Evolutionary conservation across 1,284 basidiomycete species (phyloP), one percentile per base, ranked within the genome.

Genomic region (Melampsora abietis-canadensis): DNA sequence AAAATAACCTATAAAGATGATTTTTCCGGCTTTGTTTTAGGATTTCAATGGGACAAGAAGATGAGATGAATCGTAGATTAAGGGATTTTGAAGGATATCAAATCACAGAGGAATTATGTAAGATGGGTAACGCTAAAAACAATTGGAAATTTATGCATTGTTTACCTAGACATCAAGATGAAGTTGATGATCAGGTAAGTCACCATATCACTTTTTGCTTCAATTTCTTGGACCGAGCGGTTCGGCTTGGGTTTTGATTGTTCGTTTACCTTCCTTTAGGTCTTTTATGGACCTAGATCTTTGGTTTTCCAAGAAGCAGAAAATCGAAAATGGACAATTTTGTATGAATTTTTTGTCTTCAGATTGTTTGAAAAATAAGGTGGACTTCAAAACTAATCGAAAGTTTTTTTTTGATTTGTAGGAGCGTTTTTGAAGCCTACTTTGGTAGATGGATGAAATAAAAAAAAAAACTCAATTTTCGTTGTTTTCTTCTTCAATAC

Each of bases 11-110:
- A 40, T 40, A 10, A 12, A 40, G 14, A 14, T 3, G 10, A 10
- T 3, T 40, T 40, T 10, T 40, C 14, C 2, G 4, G 17, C 5
- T 6, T 30, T 57, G n/a, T n/a, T 10, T 24, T 79, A 92, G 91
- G 92, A 94, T 98, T 79, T 95, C 92, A 4, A 98, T 98, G 95
- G 96, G 95, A 34, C 94, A 97, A 83, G 96, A 98, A 83, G 90
- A 89, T 1, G 92, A 97, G 82, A 94, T 94, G 79, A 90, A 85
- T n/a, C 88, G 92, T 79, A 89, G 95, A 44, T 83, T 97, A 64
- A 84, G 87, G 70, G 94, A 93, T 76, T 98, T 98, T 83, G 78
- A 86, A 10, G 95, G 95, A 2, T 98, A 94, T 83, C 96, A 98
- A 81, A 89, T 98, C 62, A 98, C 95, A 0, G 93, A 98, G 76